Evolutionary conservation across 768 basidiomycete genomes (phyloP), one percentile per base, ranked within the genome.

Genomic region (Hemileccinum rubropunctum): DNA sequence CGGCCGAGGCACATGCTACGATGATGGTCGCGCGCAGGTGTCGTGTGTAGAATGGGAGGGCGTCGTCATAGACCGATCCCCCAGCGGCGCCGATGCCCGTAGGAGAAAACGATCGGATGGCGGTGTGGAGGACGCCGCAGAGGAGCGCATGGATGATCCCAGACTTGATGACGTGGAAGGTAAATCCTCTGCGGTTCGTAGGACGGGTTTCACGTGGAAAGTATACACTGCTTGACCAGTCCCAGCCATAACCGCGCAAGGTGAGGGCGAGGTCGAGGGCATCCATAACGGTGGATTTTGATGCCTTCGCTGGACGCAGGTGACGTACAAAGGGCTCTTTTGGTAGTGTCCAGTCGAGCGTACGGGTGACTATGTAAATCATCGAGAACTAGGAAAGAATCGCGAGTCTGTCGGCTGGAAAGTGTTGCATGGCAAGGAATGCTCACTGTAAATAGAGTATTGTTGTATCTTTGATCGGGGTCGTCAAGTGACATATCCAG

Each of bases 241-340:
- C 68, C 83, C 84, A 86, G 18, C 79, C 81, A 42, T 72, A 58
- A 4, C 83, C 83, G 18, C 83, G 80, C 15, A 80, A 59, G 51
- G 76, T 79, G 53, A 68, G 68, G 17, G 57, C 57, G n/a, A 86
- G 70, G 48, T 84, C 81, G n/a, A 74, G 58, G 2, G 77, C 75
- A 53, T 84, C 75, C 34, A 48, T 28, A 17, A 45, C 1, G 35
- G 40, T 32, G 3, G 45, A 37, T 18, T 33, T 26, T 8, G 40
- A 32, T 15, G 13, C 27, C 18, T 37, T 33, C 6, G 27, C 14
- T 27, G 37, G 17, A 2, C 28, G 27, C 6, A 32, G n/a, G 42
- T 30, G 42, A 23, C 39, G 47, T 11, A 42, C 40, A 6, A 42
- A 30, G 15, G 40, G 39, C 4, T 42, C 33, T 28, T 48, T 26